Conservation (phyloP, 2,329 filamentous ascomycete species). For the Waltergamsia citrina region DNA sequence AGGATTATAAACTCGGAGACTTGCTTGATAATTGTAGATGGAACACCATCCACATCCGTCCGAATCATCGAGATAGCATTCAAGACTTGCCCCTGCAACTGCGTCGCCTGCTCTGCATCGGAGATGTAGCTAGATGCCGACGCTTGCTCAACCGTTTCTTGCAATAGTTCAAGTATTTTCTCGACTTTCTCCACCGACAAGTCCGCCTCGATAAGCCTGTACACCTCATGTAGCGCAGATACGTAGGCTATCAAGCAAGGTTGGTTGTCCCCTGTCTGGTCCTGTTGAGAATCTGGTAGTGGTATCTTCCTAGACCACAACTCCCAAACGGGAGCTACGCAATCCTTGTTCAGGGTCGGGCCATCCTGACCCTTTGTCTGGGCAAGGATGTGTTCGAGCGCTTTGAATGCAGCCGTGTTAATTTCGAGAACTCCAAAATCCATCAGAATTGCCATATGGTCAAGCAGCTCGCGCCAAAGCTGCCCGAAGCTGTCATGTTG, state of each 20-base stretch:
- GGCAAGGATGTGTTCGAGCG: conserved; percentile 53
- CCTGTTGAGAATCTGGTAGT: conserved; percentile 38
- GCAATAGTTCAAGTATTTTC: conserved; percentile 62
- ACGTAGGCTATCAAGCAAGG: conserved; percentile 81
- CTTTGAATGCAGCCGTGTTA: conserved; percentile 62
- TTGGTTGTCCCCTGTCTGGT: conserved; percentile 56
- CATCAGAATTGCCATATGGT: conserved; percentile 56
- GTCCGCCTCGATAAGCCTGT: conserved; percentile 59
- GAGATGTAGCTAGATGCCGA: conserved; percentile 57
- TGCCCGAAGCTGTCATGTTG: conserved; percentile 56
- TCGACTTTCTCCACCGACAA: conserved; percentile 53
- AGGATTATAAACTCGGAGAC: conserved; percentile 63
- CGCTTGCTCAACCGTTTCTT: conserved; percentile 61
- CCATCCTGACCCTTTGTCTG: conserved; percentile 32
- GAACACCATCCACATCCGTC: conserved; percentile 54
- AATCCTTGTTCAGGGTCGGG: conserved; percentile 35
- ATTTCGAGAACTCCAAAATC: conserved; percentile 58
- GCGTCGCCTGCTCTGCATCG: conserved; percentile 65
- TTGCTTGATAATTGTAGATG: conserved; percentile 58
- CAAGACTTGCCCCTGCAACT: conserved; percentile 61
- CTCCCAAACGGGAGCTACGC: conserved; percentile 55
- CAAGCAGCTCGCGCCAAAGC: conserved; percentile 68
- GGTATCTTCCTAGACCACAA: conserved; percentile 63
- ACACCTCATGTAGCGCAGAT: conserved; percentile 65
- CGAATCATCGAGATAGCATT: conserved; percentile 59